A percentile compares a stretch with the other conserved stretches of the same genome.
These are phyloP conservation scores for Uronychia setigera DNA, from an alignment of 73 alveolate species.

Conservation along the genomic window DNA sequence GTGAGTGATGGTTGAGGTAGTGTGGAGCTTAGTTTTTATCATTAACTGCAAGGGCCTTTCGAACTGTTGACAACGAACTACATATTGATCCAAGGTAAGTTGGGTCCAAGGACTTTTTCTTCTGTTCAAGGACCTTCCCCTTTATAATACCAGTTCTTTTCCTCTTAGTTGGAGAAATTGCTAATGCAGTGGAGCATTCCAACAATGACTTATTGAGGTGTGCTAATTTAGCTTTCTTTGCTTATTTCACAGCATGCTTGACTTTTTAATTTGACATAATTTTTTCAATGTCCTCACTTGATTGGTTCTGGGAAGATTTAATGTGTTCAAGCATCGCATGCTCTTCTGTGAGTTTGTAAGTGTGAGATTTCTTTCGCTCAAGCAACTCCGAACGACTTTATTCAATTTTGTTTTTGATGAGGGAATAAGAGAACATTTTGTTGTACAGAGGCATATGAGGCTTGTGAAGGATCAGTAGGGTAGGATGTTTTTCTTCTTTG, in stretches of 20 bases:
- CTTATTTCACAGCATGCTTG: neutral
- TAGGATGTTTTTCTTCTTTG: neutral
- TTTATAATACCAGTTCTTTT: neutral
- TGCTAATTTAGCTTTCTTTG: neutral
- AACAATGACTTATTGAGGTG: neutral
- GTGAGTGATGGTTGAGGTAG: too few species aligned
- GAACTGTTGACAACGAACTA: too few species aligned
- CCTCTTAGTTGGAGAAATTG: neutral
- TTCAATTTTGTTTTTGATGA: neutral
- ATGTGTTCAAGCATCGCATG: neutral
- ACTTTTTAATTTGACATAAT: neutral
- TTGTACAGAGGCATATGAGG: neutral
- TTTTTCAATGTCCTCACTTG: neutral
- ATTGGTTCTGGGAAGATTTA: neutral
- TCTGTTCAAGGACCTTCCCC: constrained; percentile 1
- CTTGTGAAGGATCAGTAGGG: neutral
- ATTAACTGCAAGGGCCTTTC: too few species aligned
- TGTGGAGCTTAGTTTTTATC: too few species aligned
- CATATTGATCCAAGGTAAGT: too few species aligned
- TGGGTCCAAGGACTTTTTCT: neutral
- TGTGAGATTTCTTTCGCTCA: neutral
- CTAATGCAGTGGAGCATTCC: neutral
- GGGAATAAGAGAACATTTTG: neutral
- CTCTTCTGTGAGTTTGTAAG: neutral
- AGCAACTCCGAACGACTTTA: neutral